phyloP scores from a whole-genome alignment of 345 rosid species.

The Boechera stricta region DNA sequence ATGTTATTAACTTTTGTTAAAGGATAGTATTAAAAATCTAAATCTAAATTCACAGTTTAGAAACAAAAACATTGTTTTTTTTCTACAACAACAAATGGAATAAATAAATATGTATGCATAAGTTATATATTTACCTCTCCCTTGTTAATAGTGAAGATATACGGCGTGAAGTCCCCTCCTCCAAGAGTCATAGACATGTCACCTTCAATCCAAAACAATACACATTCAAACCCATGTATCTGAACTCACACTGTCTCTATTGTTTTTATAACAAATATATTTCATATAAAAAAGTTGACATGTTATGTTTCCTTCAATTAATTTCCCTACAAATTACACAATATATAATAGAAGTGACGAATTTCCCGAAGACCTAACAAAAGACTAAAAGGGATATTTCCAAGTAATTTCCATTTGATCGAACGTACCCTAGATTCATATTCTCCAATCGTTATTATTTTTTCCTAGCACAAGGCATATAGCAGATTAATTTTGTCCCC shows the following conservation, averaged over 20 bases:
- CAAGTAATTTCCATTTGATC: neutral
- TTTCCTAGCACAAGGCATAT: neutral
- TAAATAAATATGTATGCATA: neutral
- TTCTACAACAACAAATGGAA: neutral
- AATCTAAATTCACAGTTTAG: neutral
- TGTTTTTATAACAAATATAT: neutral
- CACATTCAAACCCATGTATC: conserved; percentile 2
- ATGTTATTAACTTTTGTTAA: neutral
- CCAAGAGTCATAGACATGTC: conserved; percentile 55
- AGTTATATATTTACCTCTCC: conserved; percentile 58
- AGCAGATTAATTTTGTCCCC: neutral
- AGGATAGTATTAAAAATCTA: neutral
- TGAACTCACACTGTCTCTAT: neutral
- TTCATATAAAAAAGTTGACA: neutral
- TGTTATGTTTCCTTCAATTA: no score
- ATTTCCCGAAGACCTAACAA: neutral
- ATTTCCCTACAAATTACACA: neutral
- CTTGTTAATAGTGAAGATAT: conserved; percentile 55
- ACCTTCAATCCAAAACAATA: conserved; percentile 55
- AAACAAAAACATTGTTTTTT: neutral
- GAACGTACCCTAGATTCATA: neutral
- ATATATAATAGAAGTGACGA: neutral
- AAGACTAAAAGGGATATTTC: neutral
- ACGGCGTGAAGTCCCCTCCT: conserved; percentile 71
- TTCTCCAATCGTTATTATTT: neutral